phyloP scores from a whole-genome alignment of 2,329 filamentous ascomycete genomes.

The Fusarium neocosmosporiellum region DNA sequence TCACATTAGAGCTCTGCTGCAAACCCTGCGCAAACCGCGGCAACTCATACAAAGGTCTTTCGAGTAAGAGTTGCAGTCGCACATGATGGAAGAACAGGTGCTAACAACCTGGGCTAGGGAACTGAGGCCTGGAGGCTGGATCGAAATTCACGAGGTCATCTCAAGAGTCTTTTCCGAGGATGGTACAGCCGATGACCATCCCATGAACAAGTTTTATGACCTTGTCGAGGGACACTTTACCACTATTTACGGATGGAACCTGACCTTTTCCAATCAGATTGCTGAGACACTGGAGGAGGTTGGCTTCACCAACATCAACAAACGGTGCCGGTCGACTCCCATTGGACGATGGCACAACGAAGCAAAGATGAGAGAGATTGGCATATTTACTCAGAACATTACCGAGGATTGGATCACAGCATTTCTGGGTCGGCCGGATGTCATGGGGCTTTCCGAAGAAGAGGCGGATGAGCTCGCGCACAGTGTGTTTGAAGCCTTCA shows the following conservation, averaged over 20 bases:
- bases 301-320: constrained; percentile 50
- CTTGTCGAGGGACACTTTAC: constrained; percentile 48
- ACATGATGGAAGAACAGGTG: neutral
- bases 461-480: constrained; percentile 48
- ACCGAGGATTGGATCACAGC: constrained; percentile 49
- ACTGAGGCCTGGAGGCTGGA: constrained; percentile 53
- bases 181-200: constrained; percentile 45
- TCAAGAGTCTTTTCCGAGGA: constrained; percentile 49
- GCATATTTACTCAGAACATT: constrained; percentile 51
- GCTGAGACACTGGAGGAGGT: constrained; percentile 43
- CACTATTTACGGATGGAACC: constrained; percentile 49
- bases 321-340: constrained; percentile 46
- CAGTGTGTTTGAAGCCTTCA: constrained; percentile 46
- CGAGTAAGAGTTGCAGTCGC: constrained; percentile 42
- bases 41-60: constrained; percentile 61
- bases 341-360: constrained; percentile 54
- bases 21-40: constrained; percentile 62
- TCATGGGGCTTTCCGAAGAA: constrained; percentile 48
- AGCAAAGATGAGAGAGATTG: constrained; percentile 50
- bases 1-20: constrained; percentile 63
- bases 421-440: constrained; percentile 48
- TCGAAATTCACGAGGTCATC: constrained; percentile 53
- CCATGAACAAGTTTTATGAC: constrained; percentile 48
- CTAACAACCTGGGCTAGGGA: constrained; percentile 42
- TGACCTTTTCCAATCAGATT: constrained; percentile 45